These are phyloP conservation scores for Lippia alba DNA, from an alignment of 305 asterid genomes.

Conservation along the genomic window DNA sequence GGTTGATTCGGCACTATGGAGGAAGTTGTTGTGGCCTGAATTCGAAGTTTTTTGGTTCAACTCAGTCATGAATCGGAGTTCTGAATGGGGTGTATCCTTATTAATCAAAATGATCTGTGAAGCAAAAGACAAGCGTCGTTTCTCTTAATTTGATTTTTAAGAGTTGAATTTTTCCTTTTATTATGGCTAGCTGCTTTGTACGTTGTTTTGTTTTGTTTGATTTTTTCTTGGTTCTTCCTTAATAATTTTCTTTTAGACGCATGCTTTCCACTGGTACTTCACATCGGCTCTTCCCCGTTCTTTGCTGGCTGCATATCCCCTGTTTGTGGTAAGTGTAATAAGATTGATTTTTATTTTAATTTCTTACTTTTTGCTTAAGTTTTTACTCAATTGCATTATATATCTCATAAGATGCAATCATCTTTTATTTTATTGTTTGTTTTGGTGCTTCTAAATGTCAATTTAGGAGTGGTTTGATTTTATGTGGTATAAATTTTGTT, in stretches of 20 bases:
- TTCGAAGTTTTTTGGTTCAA: constrained; percentile 98
- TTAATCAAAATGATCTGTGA: constrained; percentile 17
- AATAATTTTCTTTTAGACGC: constrained; percentile 60
- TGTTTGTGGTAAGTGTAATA: constrained; percentile 75
- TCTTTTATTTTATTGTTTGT: constrained; percentile 5
- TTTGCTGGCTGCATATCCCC: constrained; percentile 87
- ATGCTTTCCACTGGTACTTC: constrained; percentile 95
- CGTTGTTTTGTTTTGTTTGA: constrained; percentile 6
- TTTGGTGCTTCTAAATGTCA: constrained; percentile 6
- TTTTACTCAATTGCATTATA: constrained; percentile 20
- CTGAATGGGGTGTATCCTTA: constrained; percentile 99
- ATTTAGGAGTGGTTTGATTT: constrained; percentile 26
- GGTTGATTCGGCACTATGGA: constrained; percentile 88
- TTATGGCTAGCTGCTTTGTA: background rate
- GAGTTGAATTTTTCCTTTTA: background rate
- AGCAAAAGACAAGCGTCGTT: constrained; percentile 4
- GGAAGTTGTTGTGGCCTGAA: constrained; percentile 89
- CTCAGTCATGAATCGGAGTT: constrained; percentile 92
- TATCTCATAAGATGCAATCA: constrained; percentile 16
- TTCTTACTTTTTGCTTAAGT: constrained; percentile 17
- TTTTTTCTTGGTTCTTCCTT: constrained; percentile 43
- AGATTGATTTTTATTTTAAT: constrained; percentile 17
- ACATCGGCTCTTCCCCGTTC: constrained; percentile 99
- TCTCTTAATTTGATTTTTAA: constrained; percentile 21
- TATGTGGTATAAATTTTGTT: constrained; percentile 38